Evolutionary conservation across 495 filamentous ascomycete species (phyloP).

Genomic region (Acidiella bohemica): DNA sequence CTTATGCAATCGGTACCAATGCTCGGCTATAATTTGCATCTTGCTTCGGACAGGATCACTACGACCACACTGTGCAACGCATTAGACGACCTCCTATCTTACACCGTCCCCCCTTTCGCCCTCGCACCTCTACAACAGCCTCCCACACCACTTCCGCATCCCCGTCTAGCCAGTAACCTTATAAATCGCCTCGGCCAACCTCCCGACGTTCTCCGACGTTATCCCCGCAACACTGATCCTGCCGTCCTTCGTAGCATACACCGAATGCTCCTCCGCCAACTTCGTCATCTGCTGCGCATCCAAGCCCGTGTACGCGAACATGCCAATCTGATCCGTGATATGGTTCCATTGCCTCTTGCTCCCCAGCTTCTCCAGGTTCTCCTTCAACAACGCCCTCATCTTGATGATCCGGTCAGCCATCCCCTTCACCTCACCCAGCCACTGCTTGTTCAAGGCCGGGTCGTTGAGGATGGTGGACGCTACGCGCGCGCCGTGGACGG

Average conservation of each 20-base stretch:
- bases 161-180: constrained; percentile 59
- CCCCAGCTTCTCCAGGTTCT: constrained; percentile 84
- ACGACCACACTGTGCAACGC: no score
- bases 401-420: constrained; percentile 99
- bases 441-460: constrained; percentile 73
- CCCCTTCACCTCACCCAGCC: constrained; percentile 91
- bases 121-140: neutral
- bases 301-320: constrained; percentile 97
- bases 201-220: constrained; percentile 80
- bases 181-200: constrained; percentile 88
- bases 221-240: constrained; percentile 96
- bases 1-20: no score
- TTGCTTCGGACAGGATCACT: no score
- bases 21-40: no score
- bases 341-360: constrained; percentile 96
- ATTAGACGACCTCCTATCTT: no score
- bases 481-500: constrained; percentile 88
- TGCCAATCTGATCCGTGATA: constrained; percentile 96
- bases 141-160: neutral
- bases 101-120: no score
- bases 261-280: constrained; percentile 92
- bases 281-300: constrained; percentile 83
- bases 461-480: constrained; percentile 88
- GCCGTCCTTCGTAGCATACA: constrained; percentile 95
- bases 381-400: constrained; percentile 86